Percentiles rank a stretch among this genome's conserved stretches.
Evolutionary conservation across 495 filamentous ascomycete species (phyloP).

Genomic region (Xylaria bambusicola): DNA sequence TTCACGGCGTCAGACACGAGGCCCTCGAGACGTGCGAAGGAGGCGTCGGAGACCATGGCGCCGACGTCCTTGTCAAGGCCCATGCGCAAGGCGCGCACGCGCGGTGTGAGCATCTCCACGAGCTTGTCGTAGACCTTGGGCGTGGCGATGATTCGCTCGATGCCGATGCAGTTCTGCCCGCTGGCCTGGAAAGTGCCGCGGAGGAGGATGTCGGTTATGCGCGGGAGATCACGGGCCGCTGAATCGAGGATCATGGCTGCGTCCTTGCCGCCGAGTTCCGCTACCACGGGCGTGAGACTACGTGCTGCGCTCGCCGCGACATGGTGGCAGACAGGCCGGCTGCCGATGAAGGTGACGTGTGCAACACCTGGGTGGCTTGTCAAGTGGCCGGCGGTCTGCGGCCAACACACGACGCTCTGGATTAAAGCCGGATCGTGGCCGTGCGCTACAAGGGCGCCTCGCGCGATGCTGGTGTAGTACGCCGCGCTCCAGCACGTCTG

Average conservation of each 20-base stretch:
- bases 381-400: slow-evolving; percentile 74
- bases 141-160: slow-evolving; percentile 86
- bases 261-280: slow-evolving; percentile 96
- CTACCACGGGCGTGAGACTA: slow-evolving; percentile 75
- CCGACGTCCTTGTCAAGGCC: slow-evolving; percentile 73
- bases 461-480: slow-evolving; percentile 78
- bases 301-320: slow-evolving; percentile 86
- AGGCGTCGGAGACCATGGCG: slow-evolving; percentile 78
- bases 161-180: slow-evolving; percentile 98
- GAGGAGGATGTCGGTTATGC: slow-evolving; percentile 78
- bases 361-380: slow-evolving; percentile 81
- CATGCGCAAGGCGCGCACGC: slow-evolving; percentile 70
- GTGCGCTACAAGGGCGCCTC: slow-evolving; percentile 76
- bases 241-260: slow-evolving; percentile 89
- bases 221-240: slow-evolving; percentile 61
- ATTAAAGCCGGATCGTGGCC: slow-evolving; percentile 82
- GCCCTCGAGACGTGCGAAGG: slow-evolving; percentile 67
- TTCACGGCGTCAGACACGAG: slow-evolving; percentile 76
- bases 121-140: slow-evolving; percentile 73
- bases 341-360: slow-evolving; percentile 98
- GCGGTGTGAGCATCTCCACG: slow-evolving; percentile 66
- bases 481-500: slow-evolving; percentile 85
- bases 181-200: slow-evolving; percentile 92
- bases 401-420: slow-evolving; percentile 85
- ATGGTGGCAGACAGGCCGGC: slow-evolving; percentile 79